Base-by-base conservation (phyloP, 139 green algal species). In the Pseudopediastrum boryanum region DNA sequence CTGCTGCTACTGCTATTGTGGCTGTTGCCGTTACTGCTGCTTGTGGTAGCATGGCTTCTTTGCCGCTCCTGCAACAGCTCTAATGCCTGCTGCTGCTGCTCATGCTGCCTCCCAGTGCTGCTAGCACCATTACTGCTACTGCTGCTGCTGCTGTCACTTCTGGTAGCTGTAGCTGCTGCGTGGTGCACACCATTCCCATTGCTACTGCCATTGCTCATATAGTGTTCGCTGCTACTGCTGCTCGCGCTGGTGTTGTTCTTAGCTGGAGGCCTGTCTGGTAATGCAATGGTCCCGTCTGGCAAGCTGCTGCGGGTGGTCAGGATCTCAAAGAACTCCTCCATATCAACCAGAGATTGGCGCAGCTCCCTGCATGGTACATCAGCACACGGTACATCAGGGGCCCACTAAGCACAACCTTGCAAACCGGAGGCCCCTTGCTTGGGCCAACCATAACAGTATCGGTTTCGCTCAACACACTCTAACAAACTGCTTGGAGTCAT, bases 311-410 rank as follows among this genome's bases (percentile, higher is more conserved):
- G 56, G 0, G 90, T 96, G 33, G 69, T 73, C 31, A 99, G 88
- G 74, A 98, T 93, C 3, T 86, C 61, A 61, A 98, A 94, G 80
- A 99, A 95, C 42, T 94, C 90, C 71, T 98, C 94, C 90, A 98
- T 97, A 85, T 99, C 96, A 27, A 98, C 94, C 56, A 99, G 87
- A 0, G 85, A 91, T 75, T 93, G 87, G 7, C 94, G 82, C 58
- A 98, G 85, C 85, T 99, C 94, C 13, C 95, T 85, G 82, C 90
- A 96, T 43, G 36, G 83, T 75, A n/a, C 74, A 46, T 16, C 48
- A 58, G 19, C 16, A 21, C 48, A 58, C 48, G 21, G 48, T 21
- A 58, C 16, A 58, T 31, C 63, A 50, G 23, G 27, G 19, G 9
- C 10, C n/a, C 58, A 41, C 58, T 27, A 21, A 12, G 12, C 62